Evolutionary conservation across 805 yeast genomes (phyloP), one percentile per base, ranked within the genome.

Genomic region (Candida verbasci): DNA sequence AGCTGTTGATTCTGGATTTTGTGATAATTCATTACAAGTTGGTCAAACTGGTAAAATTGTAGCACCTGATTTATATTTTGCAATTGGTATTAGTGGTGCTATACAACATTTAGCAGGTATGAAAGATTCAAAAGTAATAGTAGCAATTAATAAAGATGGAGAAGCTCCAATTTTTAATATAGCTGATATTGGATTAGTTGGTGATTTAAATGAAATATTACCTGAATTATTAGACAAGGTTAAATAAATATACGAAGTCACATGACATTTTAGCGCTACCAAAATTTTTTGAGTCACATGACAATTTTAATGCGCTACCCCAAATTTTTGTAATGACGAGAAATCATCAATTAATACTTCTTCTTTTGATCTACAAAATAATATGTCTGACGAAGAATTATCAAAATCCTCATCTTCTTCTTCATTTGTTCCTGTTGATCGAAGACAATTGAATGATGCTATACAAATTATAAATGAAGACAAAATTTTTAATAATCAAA

Each of bases 1-100:
- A 14, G 98, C 97, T 23, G 98, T 93, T 17, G 98, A 91, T 62
- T 74, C 94, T 30, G 97, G 97, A 0, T 88, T 77, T 58, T 88
- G 95, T 55, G 97, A 93, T 56, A 93, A 91, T 66, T 88, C 97
- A 7, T 73, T 91, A 50, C 98, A 91, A 65, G 89, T 91, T 43
- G 98, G 98, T 38, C 98, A 91, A 66, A 91, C 98, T 8, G 98
- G 98, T 50, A 93, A 93, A 61, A 89, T 89, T 37, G 94, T 93
- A 23, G 97, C 97, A 6, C 98, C 98, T 27, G 96, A 89, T 28
- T 72, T 89, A 44, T 93, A 93, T 58, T 63, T 93, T 31, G 97
- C 97, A 3, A 80, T 89, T 28, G 98, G 98, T 45, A 78, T 93
- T 40, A 84, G 95, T 15, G 98, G 98, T 44, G 98, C 98, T 22